Evolutionary conservation across 2,329 filamentous ascomycete species (phyloP).

Genomic region (Diaporthe caulivora): DNA sequence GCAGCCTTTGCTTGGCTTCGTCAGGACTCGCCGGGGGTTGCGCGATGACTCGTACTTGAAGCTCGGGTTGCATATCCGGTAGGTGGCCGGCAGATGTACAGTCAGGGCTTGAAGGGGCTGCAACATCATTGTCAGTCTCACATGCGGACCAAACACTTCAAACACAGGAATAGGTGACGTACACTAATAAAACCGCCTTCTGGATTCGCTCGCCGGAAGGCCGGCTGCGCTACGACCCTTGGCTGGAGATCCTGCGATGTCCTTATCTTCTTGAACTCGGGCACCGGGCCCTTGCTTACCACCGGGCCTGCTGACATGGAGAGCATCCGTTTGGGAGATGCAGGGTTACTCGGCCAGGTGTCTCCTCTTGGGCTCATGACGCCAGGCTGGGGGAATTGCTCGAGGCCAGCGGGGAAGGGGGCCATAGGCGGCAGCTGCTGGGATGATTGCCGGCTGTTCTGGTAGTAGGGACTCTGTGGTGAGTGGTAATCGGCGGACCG

Average conservation of each 20-base stretch:
- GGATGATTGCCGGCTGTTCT: slow-evolving; percentile 64
- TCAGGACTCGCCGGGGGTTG: slow-evolving; percentile 94
- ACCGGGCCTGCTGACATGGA: slow-evolving; percentile 58
- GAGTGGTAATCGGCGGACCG: slow-evolving; percentile 73
- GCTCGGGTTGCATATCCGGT: slow-evolving; percentile 96
- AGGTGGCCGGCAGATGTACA: slow-evolving; percentile 91
- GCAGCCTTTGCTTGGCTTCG: slow-evolving; percentile 96
- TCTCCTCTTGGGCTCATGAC: slow-evolving; percentile 75
- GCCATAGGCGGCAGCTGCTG: slow-evolving; percentile 82
- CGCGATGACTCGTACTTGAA: slow-evolving; percentile 99
- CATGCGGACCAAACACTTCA: background rate
- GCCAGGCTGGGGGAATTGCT: slow-evolving; percentile 78
- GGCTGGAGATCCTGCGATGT: slow-evolving; percentile 81
- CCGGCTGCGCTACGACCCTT: slow-evolving; percentile 86
- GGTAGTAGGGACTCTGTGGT: slow-evolving; percentile 51
- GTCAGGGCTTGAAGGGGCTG: slow-evolving; percentile 96
- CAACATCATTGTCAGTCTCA: slow-evolving; percentile 28
- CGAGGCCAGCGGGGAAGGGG: slow-evolving; percentile 75
- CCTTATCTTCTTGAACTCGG: slow-evolving; percentile 86
- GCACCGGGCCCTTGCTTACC: slow-evolving; percentile 76
- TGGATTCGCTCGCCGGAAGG: slow-evolving; percentile 92
- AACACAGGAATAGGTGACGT: slow-evolving; percentile 52
- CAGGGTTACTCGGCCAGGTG: slow-evolving; percentile 65
- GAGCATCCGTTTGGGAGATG: slow-evolving; percentile 68
- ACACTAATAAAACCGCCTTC: slow-evolving; percentile 99